Evolutionary conservation across 139 green algal species (phyloP).

Genomic region (Eudorina sp.): DNA sequence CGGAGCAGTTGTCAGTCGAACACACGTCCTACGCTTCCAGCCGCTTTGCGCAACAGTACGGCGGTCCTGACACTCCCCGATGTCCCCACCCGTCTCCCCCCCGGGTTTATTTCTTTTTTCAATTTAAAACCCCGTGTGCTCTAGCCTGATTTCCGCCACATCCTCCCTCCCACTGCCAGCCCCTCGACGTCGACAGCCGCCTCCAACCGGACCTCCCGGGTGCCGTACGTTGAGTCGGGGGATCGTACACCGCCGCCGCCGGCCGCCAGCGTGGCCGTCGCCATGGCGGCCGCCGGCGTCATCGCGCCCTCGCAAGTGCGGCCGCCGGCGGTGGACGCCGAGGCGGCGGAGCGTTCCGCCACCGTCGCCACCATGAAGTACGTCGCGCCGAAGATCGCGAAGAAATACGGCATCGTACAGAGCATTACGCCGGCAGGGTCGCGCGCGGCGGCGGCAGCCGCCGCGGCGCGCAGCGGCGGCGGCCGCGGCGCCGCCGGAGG

Average conservation of each 20-base stretch:
- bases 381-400: conserved; percentile 24
- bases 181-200: background rate
- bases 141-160: background rate
- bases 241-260: conserved; percentile 3
- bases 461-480: background rate
- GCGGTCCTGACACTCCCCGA: no score
- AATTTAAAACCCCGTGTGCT: no score
- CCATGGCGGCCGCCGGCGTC: conserved; percentile 8
- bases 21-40: no score
- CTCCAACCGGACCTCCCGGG: background rate
- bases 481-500: background rate
- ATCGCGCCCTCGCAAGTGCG: background rate
- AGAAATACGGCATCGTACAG: conserved; percentile 34
- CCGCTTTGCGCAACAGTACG: no score
- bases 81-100: no score
- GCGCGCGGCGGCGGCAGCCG: background rate
- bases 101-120: no score
- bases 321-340: background rate
- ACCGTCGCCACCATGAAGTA: conserved; percentile 28
- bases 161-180: background rate
- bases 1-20: no score
- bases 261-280: conserved; percentile 4
- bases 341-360: background rate
- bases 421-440: background rate
- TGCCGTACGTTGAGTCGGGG: background rate